phyloP scores from a whole-genome alignment of 2,329 filamentous ascomycete genomes.

The Fusarium solani-melongenae region DNA sequence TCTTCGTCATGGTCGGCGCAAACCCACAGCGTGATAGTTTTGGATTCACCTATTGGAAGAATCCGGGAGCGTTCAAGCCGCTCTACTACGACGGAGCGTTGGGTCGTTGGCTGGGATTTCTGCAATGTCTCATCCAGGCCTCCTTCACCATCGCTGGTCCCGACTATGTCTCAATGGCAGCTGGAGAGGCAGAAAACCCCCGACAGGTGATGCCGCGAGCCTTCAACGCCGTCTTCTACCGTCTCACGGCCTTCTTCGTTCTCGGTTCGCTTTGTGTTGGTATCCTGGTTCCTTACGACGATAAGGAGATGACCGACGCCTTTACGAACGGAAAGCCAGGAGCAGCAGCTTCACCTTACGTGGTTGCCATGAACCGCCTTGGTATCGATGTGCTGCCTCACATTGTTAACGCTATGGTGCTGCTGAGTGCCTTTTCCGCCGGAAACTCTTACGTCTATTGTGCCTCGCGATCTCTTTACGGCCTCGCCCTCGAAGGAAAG shows the following conservation, averaged over 20 bases:
- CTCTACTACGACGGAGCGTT: slow-evolving; percentile 72
- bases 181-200: slow-evolving; percentile 78
- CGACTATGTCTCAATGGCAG: slow-evolving; percentile 76
- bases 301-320: slow-evolving; percentile 68
- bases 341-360: slow-evolving; percentile 75
- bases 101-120: slow-evolving; percentile 80
- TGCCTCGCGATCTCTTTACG: slow-evolving; percentile 75
- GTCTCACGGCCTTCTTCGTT: slow-evolving; percentile 80
- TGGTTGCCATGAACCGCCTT: slow-evolving; percentile 75
- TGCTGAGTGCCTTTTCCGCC: slow-evolving; percentile 74
- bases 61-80: slow-evolving; percentile 77
- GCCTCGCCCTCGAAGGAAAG: slow-evolving; percentile 75
- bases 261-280: slow-evolving; percentile 79
- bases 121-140: slow-evolving; percentile 79
- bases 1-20: slow-evolving; percentile 85
- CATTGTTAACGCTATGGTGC: slow-evolving; percentile 78
- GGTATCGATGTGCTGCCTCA: slow-evolving; percentile 72
- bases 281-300: slow-evolving; percentile 77
- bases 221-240: slow-evolving; percentile 83
- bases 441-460: slow-evolving; percentile 75
- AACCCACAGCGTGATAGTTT: slow-evolving; percentile 79
- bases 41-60: slow-evolving; percentile 75
- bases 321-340: slow-evolving; percentile 69
- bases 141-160: slow-evolving; percentile 76
- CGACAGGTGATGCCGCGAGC: slow-evolving; percentile 76